Evolutionary conservation across 225 moss, liverwort and hornwort genomes (phyloP), one percentile per base, ranked within the genome.

Genomic region (Bryoerythrophyllum caledonicum): DNA sequence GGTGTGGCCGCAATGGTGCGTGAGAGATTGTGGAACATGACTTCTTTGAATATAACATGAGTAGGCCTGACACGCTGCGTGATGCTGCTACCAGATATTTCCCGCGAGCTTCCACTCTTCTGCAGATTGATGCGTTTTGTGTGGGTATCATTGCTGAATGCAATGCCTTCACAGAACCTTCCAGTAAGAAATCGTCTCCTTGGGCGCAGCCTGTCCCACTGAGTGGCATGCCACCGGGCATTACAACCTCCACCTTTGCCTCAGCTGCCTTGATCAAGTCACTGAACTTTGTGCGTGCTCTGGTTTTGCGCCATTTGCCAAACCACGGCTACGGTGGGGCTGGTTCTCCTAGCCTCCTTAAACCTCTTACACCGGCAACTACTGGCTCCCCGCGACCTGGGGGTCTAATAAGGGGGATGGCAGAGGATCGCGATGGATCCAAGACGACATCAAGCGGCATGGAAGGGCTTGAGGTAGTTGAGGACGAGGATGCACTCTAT

Each of bases 121-220:
- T 90, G 78, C 91, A 95, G 61, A 95, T 99, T 81, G 99, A 92
- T 82, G 83, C 85, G 35, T 99, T 95, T 82, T 99, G 99, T 90
- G 89, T 89, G 73, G 79, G 83, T 74, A 91, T 95, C 71, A 94
- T 97, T 89, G 88, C 95, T 68, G 99, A 99, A 80, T 93, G 93
- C 85, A 89, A 95, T 73, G 90, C 94, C 65, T 69, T 84, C 59
- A 86, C 87, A 68, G 89, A 86, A 60, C 92, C 83, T 86, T 79
- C 85, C 51, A 83, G 84, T 64, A 96, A 86, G 84, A 90, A 84
- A 63, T 85, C 85, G 44, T 87, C 85, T 19, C 88, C 88, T 38
- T 91, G 91, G 93, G 86, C 78, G 76, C 89, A 89, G 75, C 87
- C 96, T 60, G 80, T 74, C 38, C 71, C 78, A 81, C 63, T 77